Conservation (phyloP, 768 basidiomycete genomes). For the Psilocybe subaeruginosa region DNA sequence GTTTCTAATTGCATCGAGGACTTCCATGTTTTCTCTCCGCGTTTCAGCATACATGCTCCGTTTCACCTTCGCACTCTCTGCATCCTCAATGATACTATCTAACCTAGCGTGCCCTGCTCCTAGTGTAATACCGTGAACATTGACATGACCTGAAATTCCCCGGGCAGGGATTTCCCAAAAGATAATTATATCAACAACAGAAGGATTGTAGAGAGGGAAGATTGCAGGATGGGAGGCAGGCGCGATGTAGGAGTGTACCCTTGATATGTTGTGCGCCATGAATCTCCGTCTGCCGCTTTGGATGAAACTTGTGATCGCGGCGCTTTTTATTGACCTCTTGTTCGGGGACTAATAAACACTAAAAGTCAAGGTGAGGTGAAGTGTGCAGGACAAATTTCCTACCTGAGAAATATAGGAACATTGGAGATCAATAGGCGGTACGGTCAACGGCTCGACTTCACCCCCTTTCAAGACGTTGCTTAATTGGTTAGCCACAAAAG, state of each 20-base stretch:
- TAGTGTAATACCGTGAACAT: constrained; percentile 59
- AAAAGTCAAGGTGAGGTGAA: neutral
- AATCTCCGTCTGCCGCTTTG: constrained; percentile 51
- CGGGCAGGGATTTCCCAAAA: constrained; percentile 75
- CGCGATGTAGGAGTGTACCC: constrained; percentile 62
- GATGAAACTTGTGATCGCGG: constrained; percentile 48
- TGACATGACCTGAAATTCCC: constrained; percentile 61
- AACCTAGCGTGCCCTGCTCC: constrained; percentile 75
- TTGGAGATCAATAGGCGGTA: constrained; percentile 57
- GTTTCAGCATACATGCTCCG: constrained; percentile 95
- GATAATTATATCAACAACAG: constrained; percentile 70
- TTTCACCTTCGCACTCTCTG: constrained; percentile 65
- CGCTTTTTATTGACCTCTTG: constrained; percentile 26
- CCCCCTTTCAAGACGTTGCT: constrained; percentile 52
- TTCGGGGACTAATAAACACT: constrained; percentile 12
- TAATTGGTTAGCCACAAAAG: constrained; percentile 58
- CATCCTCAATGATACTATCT: constrained; percentile 58
- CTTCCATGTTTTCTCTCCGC: constrained; percentile 64
- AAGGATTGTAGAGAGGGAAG: constrained; percentile 83
- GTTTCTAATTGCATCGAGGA: constrained; percentile 66
- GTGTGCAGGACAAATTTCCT: constrained; percentile 3
- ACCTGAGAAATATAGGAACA: constrained; percentile 55
- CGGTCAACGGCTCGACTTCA: constrained; percentile 38
- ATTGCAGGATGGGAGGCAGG: constrained; percentile 49
- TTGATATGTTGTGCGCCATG: constrained; percentile 32